Evolutionary conservation across 306 rosid species (phyloP).

Genomic region (Cucumis hystrix): DNA sequence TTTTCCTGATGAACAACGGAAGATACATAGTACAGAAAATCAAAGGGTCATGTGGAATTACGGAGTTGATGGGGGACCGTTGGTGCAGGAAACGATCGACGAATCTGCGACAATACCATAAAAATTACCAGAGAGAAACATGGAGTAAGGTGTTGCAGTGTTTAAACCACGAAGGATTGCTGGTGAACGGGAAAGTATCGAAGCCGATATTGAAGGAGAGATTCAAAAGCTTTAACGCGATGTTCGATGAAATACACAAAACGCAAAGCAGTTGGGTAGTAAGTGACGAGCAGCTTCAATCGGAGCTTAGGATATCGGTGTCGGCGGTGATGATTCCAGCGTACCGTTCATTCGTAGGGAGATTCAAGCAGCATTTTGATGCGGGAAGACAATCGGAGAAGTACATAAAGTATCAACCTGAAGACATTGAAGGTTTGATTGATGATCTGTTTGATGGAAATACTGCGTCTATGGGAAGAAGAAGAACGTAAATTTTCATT

Average conservation of each 20-base stretch:
- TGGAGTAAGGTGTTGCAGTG: slow-evolving; percentile 57
- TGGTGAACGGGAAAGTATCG: slow-evolving; percentile 32
- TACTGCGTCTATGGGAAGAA: slow-evolving; percentile 25
- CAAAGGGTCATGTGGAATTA: slow-evolving; percentile 48
- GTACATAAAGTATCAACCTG: slow-evolving; percentile 70
- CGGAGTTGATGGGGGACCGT: slow-evolving; percentile 46
- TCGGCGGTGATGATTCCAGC: slow-evolving; percentile 74
- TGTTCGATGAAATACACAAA: slow-evolving; percentile 70
- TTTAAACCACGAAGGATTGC: slow-evolving; percentile 46
- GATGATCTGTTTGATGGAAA: slow-evolving; percentile 62
- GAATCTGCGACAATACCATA: slow-evolving; percentile 42
- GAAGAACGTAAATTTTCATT: slow-evolving; percentile 11
- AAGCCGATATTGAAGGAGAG: slow-evolving; percentile 54
- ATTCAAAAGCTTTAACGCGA: slow-evolving; percentile 50
- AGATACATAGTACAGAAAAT: slow-evolving; percentile 68
- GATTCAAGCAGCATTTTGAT: slow-evolving; percentile 57
- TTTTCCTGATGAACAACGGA: slow-evolving; percentile 81
- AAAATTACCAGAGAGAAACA: slow-evolving; percentile 60
- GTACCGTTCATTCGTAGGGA: slow-evolving; percentile 49
- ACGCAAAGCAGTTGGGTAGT: slow-evolving; percentile 70
- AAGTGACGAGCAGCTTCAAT: slow-evolving; percentile 65
- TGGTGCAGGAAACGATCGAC: slow-evolving; percentile 63
- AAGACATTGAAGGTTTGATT: slow-evolving; percentile 58
- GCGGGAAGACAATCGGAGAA: slow-evolving; percentile 52
- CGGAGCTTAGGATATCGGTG: slow-evolving; percentile 62